These are phyloP conservation scores for Entelexis sorbosivorans DNA, from an alignment of 1,139 yeast genomes.

Conservation along the genomic window DNA sequence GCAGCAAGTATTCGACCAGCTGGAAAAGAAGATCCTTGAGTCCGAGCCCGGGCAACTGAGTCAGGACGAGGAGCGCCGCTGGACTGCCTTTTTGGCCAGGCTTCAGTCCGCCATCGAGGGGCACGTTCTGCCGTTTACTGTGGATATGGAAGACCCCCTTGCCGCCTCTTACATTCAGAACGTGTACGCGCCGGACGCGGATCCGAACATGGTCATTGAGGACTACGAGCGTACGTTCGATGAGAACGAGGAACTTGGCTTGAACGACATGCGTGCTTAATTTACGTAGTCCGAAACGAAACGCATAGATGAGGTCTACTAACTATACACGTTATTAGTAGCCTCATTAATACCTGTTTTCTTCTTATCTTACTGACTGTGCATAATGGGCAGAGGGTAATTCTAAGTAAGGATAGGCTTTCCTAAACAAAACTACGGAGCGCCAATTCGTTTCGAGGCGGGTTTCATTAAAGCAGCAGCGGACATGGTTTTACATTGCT, in stretches of 20 bases:
- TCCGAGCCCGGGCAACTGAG: constrained; percentile 92
- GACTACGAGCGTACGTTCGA: constrained; percentile 76
- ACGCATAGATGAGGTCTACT: neutral
- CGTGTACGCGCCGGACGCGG: constrained; percentile 94
- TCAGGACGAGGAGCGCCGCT: constrained; percentile 56
- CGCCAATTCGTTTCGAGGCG: too few species aligned
- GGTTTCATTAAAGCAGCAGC: too few species aligned
- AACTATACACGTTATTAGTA: neutral
- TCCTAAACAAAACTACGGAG: too few species aligned
- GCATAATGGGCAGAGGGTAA: neutral
- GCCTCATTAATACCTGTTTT: neutral
- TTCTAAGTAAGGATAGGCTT: too few species aligned
- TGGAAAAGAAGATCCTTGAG: constrained; percentile 72
- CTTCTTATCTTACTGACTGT: neutral
- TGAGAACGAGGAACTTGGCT: constrained; percentile 86
- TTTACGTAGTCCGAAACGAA: too few species aligned
- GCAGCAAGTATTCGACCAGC: constrained; percentile 79
- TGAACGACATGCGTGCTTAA: constrained; percentile 58
- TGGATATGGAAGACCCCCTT: constrained; percentile 84
- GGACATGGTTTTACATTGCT: too few species aligned
- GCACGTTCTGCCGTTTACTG: constrained; percentile 59
- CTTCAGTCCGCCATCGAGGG: constrained; percentile 79
- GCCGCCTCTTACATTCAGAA: constrained; percentile 94
- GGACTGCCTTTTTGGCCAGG: constrained; percentile 68
- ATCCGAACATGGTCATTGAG: constrained; percentile 87